Evolutionary conservation across 2,329 filamentous ascomycete species (phyloP).

Genomic region (Triangularia setosa): DNA sequence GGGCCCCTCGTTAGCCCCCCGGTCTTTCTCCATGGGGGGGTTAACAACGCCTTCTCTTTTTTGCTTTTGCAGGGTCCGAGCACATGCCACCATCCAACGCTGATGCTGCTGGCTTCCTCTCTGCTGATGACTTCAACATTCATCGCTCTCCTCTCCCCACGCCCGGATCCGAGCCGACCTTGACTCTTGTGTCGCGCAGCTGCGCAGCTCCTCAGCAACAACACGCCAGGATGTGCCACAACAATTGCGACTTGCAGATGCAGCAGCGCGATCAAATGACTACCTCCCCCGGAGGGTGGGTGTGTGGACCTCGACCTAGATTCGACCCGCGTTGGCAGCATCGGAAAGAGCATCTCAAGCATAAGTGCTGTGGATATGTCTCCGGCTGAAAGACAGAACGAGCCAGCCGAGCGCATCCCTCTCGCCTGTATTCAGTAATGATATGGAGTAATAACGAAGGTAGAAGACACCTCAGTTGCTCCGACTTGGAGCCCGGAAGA

Average conservation of each 20-base stretch:
- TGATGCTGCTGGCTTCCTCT: neutral
- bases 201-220: neutral
- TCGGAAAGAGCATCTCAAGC: neutral
- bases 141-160: neutral
- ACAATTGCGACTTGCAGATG: conserved; percentile 23
- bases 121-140: neutral
- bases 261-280: conserved; percentile 28
- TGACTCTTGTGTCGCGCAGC: conserved; percentile 5
- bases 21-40: conserved; percentile 3
- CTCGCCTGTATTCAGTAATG: neutral
- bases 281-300: conserved; percentile 23
- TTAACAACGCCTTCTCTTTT: neutral
- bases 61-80: conserved; percentile 3
- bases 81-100: neutral
- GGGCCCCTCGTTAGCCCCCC: conserved; percentile 3
- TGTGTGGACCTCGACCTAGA: conserved; percentile 16
- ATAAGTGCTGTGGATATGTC: neutral
- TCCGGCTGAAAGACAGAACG: conserved; percentile 9
- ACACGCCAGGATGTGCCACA: conserved; percentile 19
- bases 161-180: neutral
- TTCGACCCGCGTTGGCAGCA: neutral
- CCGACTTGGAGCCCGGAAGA: neutral
- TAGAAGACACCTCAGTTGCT: neutral
- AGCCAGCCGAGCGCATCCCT: conserved; percentile 1
- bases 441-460: neutral